Conservation (phyloP, 2,329 filamentous ascomycete genomes). For the Fusarium ambrosium region DNA sequence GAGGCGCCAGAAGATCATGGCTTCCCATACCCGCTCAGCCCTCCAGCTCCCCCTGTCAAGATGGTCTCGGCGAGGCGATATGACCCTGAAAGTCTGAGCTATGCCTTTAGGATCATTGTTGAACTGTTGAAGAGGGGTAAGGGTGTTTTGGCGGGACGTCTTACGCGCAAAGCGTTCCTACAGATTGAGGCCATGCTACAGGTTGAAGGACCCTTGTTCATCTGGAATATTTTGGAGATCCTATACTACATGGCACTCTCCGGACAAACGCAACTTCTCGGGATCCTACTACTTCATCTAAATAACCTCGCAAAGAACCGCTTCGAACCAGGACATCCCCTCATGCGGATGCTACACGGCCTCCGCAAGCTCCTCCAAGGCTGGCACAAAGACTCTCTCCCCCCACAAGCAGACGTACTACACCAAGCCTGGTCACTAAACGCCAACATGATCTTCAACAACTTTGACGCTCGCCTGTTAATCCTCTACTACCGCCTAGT, state of each 20-base stretch:
- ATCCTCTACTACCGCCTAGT: conserved; percentile 25
- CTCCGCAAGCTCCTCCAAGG: neutral
- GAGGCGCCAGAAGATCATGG: neutral
- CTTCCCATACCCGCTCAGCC: neutral
- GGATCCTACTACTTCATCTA: conserved; percentile 14
- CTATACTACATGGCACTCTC: conserved; percentile 14
- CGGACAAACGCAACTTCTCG: conserved; percentile 9
- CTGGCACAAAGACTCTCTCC: conserved; percentile 4
- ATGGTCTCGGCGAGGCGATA: neutral
- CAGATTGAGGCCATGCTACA: conserved; percentile 18
- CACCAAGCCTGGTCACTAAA: conserved; percentile 21
- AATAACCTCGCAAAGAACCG: neutral
- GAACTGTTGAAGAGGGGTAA: conserved; percentile 4
- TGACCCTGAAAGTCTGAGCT: conserved; percentile 25
- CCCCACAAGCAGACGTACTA: neutral
- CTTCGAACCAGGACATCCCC: neutral
- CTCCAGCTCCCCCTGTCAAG: no score
- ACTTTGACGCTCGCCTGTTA: conserved; percentile 10
- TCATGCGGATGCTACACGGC: conserved; percentile 1
- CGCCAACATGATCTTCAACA: conserved; percentile 7
- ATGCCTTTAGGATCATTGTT: conserved; percentile 17
- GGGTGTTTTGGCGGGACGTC: conserved; percentile 19
- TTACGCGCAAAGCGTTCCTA: conserved; percentile 21
- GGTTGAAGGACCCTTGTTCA: conserved; percentile 23
- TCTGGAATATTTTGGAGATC: conserved; percentile 30